Percentiles rank a stretch among this genome's conserved stretches.
These are phyloP conservation scores for Tetragonia tetragonoides DNA, from an alignment of 148 eudicot species.

Conservation along the genomic window DNA sequence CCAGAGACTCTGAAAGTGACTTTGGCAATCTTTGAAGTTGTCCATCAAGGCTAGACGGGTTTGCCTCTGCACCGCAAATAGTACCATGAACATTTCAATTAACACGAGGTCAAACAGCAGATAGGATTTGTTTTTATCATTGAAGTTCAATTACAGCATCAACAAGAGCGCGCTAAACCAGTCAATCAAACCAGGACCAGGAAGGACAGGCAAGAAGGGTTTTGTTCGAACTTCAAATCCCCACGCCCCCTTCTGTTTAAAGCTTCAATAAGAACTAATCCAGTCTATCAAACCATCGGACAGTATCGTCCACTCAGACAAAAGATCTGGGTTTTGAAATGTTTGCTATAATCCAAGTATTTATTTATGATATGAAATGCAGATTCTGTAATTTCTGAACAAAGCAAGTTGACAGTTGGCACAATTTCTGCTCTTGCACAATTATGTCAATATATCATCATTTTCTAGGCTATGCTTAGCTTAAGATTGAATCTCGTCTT, in stretches of 20 bases:
- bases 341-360: too few relatives aligned
- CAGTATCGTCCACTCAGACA: too few relatives aligned
- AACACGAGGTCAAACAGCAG: background rate
- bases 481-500: background rate
- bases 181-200: too few relatives aligned
- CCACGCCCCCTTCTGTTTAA: too few relatives aligned
- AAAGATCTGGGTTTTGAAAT: too few relatives aligned
- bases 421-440: background rate
- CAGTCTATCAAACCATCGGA: background rate
- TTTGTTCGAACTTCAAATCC: too few relatives aligned
- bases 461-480: background rate
- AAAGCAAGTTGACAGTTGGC: background rate
- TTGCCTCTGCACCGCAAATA: slow-evolving; percentile 50
- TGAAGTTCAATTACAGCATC: too few relatives aligned
- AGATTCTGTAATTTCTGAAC: background rate
- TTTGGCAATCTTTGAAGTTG: slow-evolving; percentile 59
- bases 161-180: background rate
- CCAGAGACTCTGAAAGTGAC: slow-evolving; percentile 72
- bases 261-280: background rate
- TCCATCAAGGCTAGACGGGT: slow-evolving; percentile 56
- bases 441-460: background rate
- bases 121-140: too few relatives aligned
- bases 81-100: background rate
- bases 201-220: too few relatives aligned
- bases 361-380: too few relatives aligned